A percentile compares a stretch with the other conserved stretches of the same genome.
phyloP scores from a whole-genome alignment of 495 filamentous ascomycete genomes.

The Pseudoneurospora amorphoporcata region DNA sequence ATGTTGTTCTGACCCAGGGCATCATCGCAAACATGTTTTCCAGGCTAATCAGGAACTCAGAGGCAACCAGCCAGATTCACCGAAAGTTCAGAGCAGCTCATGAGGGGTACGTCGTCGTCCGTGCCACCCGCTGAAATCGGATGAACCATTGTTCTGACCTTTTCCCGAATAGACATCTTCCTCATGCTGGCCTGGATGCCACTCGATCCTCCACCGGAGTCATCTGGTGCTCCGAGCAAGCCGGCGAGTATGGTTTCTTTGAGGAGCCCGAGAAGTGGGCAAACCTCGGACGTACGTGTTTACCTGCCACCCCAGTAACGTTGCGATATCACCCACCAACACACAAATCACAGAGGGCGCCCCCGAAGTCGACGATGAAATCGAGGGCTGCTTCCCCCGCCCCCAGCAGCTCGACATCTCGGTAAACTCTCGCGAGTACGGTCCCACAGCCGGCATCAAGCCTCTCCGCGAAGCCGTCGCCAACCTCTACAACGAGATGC shows the following conservation, averaged over 20 bases:
- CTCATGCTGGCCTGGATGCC: conserved; percentile 83
- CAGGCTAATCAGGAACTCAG: conserved; percentile 30
- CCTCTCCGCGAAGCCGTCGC: conserved; percentile 56
- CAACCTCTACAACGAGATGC: conserved; percentile 83
- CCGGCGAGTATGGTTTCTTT: conserved; percentile 66
- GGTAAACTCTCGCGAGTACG: conserved; percentile 74
- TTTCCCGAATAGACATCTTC: conserved; percentile 43
- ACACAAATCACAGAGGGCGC: conserved; percentile 50
- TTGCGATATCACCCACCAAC: background rate
- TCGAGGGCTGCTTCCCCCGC: conserved; percentile 80
- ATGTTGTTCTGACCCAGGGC: background rate
- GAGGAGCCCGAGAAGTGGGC: conserved; percentile 81
- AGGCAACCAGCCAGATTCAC: conserved; percentile 71
- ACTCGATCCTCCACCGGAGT: conserved; percentile 74
- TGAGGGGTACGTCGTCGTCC: conserved; percentile 44
- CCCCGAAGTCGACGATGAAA: conserved; percentile 88
- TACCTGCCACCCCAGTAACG: background rate
- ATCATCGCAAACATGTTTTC: background rate
- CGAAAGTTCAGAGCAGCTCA: conserved; percentile 76
- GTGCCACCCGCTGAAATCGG: no score
- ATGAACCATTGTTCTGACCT: background rate
- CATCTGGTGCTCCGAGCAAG: conserved; percentile 78
- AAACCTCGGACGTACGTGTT: conserved; percentile 61
- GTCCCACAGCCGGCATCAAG: conserved; percentile 37
- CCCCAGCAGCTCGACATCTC: conserved; percentile 72